Percentiles rank a stretch among this genome's conserved stretches.
phyloP scores from a whole-genome alignment of 2,329 filamentous ascomycete species.

The Cercospora janseana region DNA sequence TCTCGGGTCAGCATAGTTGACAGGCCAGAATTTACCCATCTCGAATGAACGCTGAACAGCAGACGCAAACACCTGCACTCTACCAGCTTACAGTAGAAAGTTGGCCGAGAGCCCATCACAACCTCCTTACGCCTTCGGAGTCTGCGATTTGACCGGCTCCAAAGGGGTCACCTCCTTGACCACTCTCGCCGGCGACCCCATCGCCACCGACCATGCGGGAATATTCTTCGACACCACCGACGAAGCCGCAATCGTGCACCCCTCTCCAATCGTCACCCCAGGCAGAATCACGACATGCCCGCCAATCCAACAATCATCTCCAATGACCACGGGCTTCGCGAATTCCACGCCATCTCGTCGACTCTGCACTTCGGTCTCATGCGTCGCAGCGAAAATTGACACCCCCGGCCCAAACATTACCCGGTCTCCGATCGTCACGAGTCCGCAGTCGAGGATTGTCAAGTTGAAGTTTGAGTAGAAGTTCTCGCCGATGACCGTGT shows the following conservation, averaged over 20 bases:
- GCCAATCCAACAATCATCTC: slow-evolving; percentile 32
- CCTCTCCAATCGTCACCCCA: slow-evolving; percentile 29
- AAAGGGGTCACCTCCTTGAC: slow-evolving; percentile 27
- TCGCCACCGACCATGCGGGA: slow-evolving; percentile 28
- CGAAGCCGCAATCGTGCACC: slow-evolving; percentile 27
- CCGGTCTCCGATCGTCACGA: slow-evolving; percentile 54
- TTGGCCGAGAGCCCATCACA: background rate
- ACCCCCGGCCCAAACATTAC: slow-evolving; percentile 56
- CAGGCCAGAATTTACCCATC: too few species aligned
- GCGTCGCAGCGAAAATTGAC: slow-evolving; percentile 53
- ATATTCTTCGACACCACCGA: slow-evolving; percentile 27
- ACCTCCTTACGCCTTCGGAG: background rate
- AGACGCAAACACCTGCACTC: background rate
- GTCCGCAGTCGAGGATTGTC: slow-evolving; percentile 53
- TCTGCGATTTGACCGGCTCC: slow-evolving; percentile 12
- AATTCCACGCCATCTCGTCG: slow-evolving; percentile 52
- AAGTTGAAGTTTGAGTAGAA: slow-evolving; percentile 64
- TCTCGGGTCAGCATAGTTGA: too few species aligned
- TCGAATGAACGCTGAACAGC: background rate
- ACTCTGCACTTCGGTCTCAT: slow-evolving; percentile 51
- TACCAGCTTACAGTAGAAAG: too few species aligned
- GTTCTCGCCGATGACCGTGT: slow-evolving; percentile 60
- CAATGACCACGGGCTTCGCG: slow-evolving; percentile 50
- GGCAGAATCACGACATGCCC: slow-evolving; percentile 28
- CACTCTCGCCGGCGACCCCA: slow-evolving; percentile 27